Evolutionary conservation across 2,329 filamentous ascomycete species (phyloP), one percentile per base, ranked within the genome.

Genomic region (Microthyrium microscopicum): DNA sequence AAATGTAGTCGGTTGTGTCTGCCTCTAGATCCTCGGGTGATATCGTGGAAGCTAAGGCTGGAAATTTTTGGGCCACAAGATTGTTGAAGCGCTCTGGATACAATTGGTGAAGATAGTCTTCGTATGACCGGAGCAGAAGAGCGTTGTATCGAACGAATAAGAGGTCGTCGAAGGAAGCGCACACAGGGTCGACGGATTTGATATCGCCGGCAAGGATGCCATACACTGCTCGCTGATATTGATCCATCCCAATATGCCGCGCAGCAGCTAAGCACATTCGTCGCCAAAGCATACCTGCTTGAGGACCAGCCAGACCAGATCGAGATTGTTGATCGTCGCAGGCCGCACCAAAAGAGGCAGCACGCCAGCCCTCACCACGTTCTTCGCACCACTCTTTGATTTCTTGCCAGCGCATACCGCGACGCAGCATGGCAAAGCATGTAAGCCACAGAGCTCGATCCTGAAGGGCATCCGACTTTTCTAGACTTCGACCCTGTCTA

Each of bases 361-460:
- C 83, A 40, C 87, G 74, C 87, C 87, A 98, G 40, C 76, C 70
- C 56, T 95, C 85, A 7, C 82, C 81, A 38, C 80, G 70, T 45
- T 87, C 79, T 29, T 77, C 62, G 46, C 84, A 92, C 82, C 84
- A 94, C 31, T 85, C 78, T 35, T 73, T 70, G 41, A 95, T 79
- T 24, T 78, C 70, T 6, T 68, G 57, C 57, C 79, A 71, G 40
- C 66, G 72, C 42, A 73, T 75, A n/a, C 89, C 89, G 29, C 84
- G 73, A 31, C 87, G 74, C 33, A 98, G 63, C 62, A 93, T 80
- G 52, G 93, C 83, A 61, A 84, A 95, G 55, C 82, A 89, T n/a
- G 81, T 78, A 39, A 85, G 67, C 85, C 89, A 95, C 29, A 92
- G 80, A 3, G 84, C 79, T 34, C 77, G 72, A 57, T 98, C 89